Evolutionary conservation across 2,329 filamentous ascomycete species (phyloP).

Genomic region (Ascochyta pisi): DNA sequence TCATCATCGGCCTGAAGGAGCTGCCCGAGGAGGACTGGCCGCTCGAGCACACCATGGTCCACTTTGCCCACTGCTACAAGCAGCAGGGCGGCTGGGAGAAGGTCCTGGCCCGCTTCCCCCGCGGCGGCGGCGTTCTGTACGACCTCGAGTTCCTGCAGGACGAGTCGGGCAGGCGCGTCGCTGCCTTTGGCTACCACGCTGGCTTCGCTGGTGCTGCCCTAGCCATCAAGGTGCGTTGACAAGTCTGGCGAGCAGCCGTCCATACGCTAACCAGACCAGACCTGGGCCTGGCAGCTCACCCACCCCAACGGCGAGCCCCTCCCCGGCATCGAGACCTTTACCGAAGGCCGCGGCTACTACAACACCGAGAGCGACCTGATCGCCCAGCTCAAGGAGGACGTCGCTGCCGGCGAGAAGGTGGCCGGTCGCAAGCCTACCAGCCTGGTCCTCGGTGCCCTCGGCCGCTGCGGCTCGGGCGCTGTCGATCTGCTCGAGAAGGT

Average conservation of each 20-base stretch:
- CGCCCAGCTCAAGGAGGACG: slow-evolving; percentile 72
- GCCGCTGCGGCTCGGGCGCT: slow-evolving; percentile 84
- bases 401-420: slow-evolving; percentile 71
- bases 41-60: slow-evolving; percentile 50
- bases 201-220: slow-evolving; percentile 58
- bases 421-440: slow-evolving; percentile 73
- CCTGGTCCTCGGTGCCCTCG: slow-evolving; percentile 80
- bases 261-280: slow-evolving; percentile 54
- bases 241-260: too few species aligned
- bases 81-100: slow-evolving; percentile 68
- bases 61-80: slow-evolving; percentile 55
- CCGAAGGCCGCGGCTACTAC: slow-evolving; percentile 62
- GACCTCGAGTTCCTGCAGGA: slow-evolving; percentile 89
- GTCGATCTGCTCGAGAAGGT: slow-evolving; percentile 79
- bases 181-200: slow-evolving; percentile 68
- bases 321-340: slow-evolving; percentile 65
- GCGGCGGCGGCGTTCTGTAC: slow-evolving; percentile 77
- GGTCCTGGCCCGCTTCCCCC: slow-evolving; percentile 79
- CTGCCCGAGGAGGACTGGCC: slow-evolving; percentile 49
- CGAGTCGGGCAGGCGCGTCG: slow-evolving; percentile 72
- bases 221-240: slow-evolving; percentile 44
- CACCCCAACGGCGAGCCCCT: slow-evolving; percentile 71
- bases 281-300: slow-evolving; percentile 82
- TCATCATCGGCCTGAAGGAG: slow-evolving; percentile 54
- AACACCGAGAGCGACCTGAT: slow-evolving; percentile 78